Base-by-base conservation (phyloP, 148 eudicot genomes). In the Heliosperma pusillum region DNA sequence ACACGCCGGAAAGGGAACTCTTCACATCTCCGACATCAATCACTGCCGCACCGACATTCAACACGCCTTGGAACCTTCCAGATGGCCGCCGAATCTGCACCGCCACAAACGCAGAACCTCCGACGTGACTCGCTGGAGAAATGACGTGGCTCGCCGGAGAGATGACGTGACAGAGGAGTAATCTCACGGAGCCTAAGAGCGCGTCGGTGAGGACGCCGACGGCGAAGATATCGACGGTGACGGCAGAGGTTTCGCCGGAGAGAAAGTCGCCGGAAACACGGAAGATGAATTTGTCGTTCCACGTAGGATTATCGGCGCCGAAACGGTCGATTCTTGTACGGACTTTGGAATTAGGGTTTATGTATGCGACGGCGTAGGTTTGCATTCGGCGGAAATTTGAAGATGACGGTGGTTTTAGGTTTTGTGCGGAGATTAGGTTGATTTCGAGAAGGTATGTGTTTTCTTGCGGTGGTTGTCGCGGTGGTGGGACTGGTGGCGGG, bases 251-350 rank as follows among this genome's bases (percentile, higher is more conserved):
- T 2, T 89, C 89, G 68, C 88, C 61, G 70, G 77, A 50, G 72
- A 89, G 84, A 79, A 91, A 91, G 0, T 71, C 84, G 15, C 86
- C 71, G 42, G 85, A 65, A 53, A 93, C 94, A 3, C 92, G 87
- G 86, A 91, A 93, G 69, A 91, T 80, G 83, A 93, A 93, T 56
- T 85, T 93, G 67, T 93, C 98, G 81, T 93, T 93, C 98, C 98
- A 93, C 45, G 90, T 89, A 47, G 98, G 98, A 84, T 93, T 90
- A 70, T 85, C 86, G 75, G 72, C 80, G 10, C 92, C 91, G 65
- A 83, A 5, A 0, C 77, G 80, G 76, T 93, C 98, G 71, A 84
- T 67, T 4, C 83, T 81, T 69, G 92, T 87, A 0, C 96, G 91
- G 76, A 93, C 89, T 81, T 90, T 89, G 52, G 72, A 21, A 9